phyloP scores from a whole-genome alignment of 805 yeast species.

The Kazachstania taianensis region DNA sequence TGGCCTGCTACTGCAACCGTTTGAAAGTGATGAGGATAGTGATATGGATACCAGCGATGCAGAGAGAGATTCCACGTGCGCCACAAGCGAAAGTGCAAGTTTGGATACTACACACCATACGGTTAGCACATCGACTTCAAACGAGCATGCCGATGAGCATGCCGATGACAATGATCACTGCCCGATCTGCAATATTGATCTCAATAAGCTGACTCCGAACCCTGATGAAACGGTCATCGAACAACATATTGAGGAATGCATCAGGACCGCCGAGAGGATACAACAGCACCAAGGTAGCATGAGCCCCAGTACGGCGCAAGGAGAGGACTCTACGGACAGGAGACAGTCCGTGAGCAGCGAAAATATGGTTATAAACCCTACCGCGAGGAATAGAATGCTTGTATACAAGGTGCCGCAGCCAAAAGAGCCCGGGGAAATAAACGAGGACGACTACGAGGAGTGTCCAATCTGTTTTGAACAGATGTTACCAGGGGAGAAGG shows the following conservation, averaged over 20 bases:
- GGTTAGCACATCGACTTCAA: background rate
- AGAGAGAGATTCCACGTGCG: too few species aligned
- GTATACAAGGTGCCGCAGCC: slow-evolving; percentile 41
- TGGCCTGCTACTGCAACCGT: slow-evolving; percentile 2
- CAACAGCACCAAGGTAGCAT: slow-evolving; percentile 35
- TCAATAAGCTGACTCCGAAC: slow-evolving; percentile 2
- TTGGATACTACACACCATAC: too few species aligned
- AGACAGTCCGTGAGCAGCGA: background rate
- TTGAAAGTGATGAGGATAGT: background rate
- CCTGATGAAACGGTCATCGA: slow-evolving; percentile 34
- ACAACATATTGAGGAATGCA: slow-evolving; percentile 61
- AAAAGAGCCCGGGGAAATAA: slow-evolving; percentile 6
- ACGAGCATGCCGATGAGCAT: background rate
- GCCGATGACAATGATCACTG: slow-evolving; percentile 23
- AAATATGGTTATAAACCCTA: slow-evolving; percentile 11
- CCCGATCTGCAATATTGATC: slow-evolving; percentile 30
- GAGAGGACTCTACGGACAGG: slow-evolving; percentile 28
- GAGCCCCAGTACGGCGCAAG: too few species aligned
- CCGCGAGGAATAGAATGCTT: slow-evolving; percentile 61
- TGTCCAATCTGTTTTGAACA: slow-evolving; percentile 94
- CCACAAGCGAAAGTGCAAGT: too few species aligned
- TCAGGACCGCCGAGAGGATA: slow-evolving; percentile 44
- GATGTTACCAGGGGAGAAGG: slow-evolving; percentile 72
- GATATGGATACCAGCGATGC: background rate
- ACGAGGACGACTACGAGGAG: slow-evolving; percentile 42